phyloP scores from a whole-genome alignment of 176 grass and related monocot species.

The Alloteropsis semialata region DNA sequence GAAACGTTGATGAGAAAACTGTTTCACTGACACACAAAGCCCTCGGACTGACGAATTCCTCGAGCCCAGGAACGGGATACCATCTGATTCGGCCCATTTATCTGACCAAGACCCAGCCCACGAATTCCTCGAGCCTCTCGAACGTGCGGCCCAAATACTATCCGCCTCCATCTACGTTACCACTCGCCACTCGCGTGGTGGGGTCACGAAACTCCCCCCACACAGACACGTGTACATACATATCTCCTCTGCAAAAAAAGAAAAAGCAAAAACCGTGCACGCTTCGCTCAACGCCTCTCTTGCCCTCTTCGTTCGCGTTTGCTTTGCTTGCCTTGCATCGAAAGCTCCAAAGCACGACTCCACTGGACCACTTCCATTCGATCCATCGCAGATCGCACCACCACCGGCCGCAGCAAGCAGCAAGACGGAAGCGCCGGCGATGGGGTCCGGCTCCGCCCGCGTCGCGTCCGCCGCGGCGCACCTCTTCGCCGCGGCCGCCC shows the following conservation, averaged over 20 bases:
- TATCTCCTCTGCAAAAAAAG: neutral
- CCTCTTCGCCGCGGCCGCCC: neutral
- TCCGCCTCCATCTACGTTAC: neutral
- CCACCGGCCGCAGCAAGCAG: neutral
- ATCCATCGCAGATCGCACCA: neutral
- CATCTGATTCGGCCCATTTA: neutral
- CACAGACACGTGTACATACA: neutral
- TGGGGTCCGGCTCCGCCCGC: conserved; percentile 20
- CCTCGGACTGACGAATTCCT: neutral
- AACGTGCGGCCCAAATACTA: neutral
- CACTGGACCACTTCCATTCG: neutral
- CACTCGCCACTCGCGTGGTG: too few species aligned
- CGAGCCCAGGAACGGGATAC: neutral
- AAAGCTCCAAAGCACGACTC: neutral
- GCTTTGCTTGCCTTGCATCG: conserved; percentile 13
- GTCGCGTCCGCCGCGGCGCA: neutral
- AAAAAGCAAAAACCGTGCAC: neutral
- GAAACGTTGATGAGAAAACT: too few species aligned
- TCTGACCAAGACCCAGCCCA: neutral
- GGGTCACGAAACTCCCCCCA: neutral
- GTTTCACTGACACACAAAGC: neutral
- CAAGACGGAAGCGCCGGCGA: conserved; percentile 10
- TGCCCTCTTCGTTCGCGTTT: too few species aligned
- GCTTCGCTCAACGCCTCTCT: neutral
- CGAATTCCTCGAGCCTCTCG: neutral